These are phyloP conservation scores for Candida pseudocylindracea DNA, from an alignment of 1,139 yeast genomes.

Conservation along the genomic window DNA sequence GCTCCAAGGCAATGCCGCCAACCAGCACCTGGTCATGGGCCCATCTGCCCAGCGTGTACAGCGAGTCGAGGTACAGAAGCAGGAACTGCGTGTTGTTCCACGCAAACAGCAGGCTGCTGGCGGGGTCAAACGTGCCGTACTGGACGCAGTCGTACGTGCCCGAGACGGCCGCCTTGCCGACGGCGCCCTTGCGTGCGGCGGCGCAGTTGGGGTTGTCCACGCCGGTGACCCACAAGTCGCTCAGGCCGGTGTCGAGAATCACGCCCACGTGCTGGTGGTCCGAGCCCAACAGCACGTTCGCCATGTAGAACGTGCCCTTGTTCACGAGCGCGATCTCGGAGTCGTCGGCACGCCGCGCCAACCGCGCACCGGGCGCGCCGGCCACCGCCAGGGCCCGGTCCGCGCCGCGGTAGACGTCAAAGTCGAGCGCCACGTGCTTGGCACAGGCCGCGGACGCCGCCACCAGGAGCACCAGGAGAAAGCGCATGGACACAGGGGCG, in stretches of 20 bases:
- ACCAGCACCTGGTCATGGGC: slow-evolving; percentile 1
- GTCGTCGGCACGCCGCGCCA: background rate
- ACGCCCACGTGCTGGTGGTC: background rate
- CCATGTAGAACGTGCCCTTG: background rate
- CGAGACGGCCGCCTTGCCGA: background rate
- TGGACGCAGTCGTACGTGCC: background rate
- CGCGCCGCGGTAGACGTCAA: slow-evolving; percentile 6
- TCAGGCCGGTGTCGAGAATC: slow-evolving; percentile 1
- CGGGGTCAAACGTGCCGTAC: slow-evolving; percentile 2
- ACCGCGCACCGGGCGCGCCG: too few species aligned
- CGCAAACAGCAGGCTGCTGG: slow-evolving; percentile 1
- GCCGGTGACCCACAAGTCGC: slow-evolving; percentile 1
- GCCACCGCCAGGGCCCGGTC: background rate
- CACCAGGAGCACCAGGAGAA: background rate
- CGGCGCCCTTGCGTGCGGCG: background rate
- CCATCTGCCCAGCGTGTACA: background rate
- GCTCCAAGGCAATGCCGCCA: slow-evolving; percentile 14
- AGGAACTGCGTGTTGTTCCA: slow-evolving; percentile 2
- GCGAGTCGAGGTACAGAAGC: background rate
- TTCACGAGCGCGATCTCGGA: background rate
- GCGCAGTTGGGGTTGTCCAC: too few species aligned
- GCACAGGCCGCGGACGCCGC: background rate
- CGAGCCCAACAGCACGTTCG: background rate
- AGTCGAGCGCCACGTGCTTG: background rate
- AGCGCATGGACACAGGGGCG: too few species aligned